Evolutionary conservation across 495 filamentous ascomycete genomes (phyloP), one percentile per base, ranked within the genome.

Genomic region (Xeromyces bisporus): DNA sequence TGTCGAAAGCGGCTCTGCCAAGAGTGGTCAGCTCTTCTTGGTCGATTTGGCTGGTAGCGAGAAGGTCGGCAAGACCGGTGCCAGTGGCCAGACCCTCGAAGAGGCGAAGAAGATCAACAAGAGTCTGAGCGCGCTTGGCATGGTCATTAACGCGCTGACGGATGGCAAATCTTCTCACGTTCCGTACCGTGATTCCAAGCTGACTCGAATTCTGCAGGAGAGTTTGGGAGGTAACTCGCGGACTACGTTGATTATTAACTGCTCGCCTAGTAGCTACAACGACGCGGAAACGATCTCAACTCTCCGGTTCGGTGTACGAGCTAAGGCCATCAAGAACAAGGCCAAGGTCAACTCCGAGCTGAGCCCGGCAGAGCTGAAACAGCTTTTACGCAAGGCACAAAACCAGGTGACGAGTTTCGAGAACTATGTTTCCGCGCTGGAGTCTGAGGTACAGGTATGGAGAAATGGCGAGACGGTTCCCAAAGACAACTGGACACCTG

Each of bases 81-180:
- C 89, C 42, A 93, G 82, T 50, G 89, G 89, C 31, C 89, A 97
- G 55, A 97, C 91, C 10, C 67, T 97, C 14, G 89, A 97, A 48
- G 89, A 97, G 50, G 89, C 91, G 15, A 96, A 97, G 64, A 97
- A 97, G 65, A 97, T 97, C 63, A 97, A 97, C 68, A 96, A 93
- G 66, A 93, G 84, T 63, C 69, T 97, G 61, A 93, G 86, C 47
- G 85, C 89, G 12, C 66, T 97, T 16, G 89, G 89, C 47, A 97
- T 93, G 84, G 89, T 97, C 48, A 97, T 97, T 66, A 97, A 97
- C 50, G 71, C 86, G 9, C 64, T 97, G 35, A 96, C 89, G 3
- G 91, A 96, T 50, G 89, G 89, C 44, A 94, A 92, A 80, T 94
- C 87, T n/a, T 79, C 76, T 20, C 84, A 96, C 41, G 72, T 97